Evolutionary conservation across 441 rosid species (phyloP).

Genomic region (Pelargonium australe): DNA sequence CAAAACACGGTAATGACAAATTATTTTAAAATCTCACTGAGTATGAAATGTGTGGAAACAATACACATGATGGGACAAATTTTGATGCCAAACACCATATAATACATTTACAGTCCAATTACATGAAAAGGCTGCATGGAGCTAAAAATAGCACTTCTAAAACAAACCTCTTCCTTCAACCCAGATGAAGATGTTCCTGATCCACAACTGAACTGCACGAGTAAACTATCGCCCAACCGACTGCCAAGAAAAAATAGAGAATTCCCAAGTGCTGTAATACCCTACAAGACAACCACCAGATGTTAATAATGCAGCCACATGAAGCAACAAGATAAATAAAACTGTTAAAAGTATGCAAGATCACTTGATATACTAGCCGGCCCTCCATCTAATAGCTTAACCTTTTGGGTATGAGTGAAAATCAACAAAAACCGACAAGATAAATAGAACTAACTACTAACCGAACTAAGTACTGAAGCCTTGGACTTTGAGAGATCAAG

Average conservation of each 20-base stretch:
- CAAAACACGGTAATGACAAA: not conserved
- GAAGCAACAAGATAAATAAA: slow-evolving; percentile 14
- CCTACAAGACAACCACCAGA: slow-evolving; percentile 48
- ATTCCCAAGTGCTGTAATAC: slow-evolving; percentile 71
- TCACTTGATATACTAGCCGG: too few relatives aligned
- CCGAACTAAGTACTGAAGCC: slow-evolving; percentile 98
- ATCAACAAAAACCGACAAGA: slow-evolving; percentile 2
- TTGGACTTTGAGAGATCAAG: slow-evolving; percentile 96
- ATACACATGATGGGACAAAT: not conserved
- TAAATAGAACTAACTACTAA: slow-evolving; percentile 34
- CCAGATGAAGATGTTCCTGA: slow-evolving; percentile 64
- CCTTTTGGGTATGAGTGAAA: too few relatives aligned
- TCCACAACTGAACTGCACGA: slow-evolving; percentile 78
- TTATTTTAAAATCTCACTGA: not conserved
- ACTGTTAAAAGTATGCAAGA: too few relatives aligned
- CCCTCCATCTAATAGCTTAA: too few relatives aligned
- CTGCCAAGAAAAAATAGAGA: slow-evolving; percentile 87
- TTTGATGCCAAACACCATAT: not conserved
- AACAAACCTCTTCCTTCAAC: slow-evolving; percentile 77
- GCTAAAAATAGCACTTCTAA: slow-evolving; percentile 16
- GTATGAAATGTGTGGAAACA: slow-evolving; percentile 12
- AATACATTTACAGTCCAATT: not conserved
- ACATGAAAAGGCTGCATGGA: slow-evolving; percentile 2
- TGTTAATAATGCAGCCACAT: slow-evolving; percentile 19
- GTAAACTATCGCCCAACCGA: slow-evolving; percentile 96